A percentile compares a stretch with the other conserved stretches of the same genome.
Evolutionary conservation across 305 asterid species (phyloP).

Genomic region (Solanum hybrid): DNA sequence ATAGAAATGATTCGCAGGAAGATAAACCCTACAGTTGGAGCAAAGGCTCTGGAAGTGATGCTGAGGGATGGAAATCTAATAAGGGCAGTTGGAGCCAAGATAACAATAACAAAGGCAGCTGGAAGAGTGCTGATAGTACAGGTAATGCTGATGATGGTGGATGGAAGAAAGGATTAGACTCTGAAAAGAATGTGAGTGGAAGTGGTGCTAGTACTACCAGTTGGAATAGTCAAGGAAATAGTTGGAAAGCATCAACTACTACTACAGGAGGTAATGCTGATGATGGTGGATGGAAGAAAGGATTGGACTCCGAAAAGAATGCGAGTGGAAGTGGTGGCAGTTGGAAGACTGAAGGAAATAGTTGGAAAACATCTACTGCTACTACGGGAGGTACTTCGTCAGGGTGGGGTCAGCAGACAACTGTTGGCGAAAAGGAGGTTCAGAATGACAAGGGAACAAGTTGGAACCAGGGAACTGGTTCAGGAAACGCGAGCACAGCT

Average conservation of each 20-base stretch:
- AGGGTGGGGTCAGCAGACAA: conserved; percentile 17
- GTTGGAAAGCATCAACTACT: conserved; percentile 23
- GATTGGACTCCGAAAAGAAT: conserved; percentile 14
- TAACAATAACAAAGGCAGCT: conserved; percentile 8
- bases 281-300: conserved; percentile 24
- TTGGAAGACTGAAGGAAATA: conserved; percentile 10
- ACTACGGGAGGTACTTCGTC: conserved; percentile 2
- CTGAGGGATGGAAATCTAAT: conserved; percentile 6
- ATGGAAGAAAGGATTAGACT: conserved; percentile 15
- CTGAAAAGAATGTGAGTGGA: conserved; percentile 18
- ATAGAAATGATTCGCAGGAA: conserved; percentile 44
- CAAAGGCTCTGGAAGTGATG: conserved; percentile 10
- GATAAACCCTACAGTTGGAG: conserved; percentile 35
- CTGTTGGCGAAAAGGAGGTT: neutral
- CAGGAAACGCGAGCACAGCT: neutral
- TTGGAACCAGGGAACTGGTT: neutral
- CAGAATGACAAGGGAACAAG: neutral
- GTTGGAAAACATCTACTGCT: conserved; percentile 23
- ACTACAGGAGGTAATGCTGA: conserved; percentile 4
- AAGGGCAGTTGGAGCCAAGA: conserved; percentile 32
- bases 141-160: conserved; percentile 17
- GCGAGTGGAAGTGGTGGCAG: conserved; percentile 14
- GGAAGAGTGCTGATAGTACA: conserved; percentile 14
- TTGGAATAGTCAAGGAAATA: conserved; percentile 10
- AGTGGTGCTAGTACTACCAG: conserved; percentile 13